Conservation (phyloP, 1,284 basidiomycete species). For the Irpex sp. region DNA sequence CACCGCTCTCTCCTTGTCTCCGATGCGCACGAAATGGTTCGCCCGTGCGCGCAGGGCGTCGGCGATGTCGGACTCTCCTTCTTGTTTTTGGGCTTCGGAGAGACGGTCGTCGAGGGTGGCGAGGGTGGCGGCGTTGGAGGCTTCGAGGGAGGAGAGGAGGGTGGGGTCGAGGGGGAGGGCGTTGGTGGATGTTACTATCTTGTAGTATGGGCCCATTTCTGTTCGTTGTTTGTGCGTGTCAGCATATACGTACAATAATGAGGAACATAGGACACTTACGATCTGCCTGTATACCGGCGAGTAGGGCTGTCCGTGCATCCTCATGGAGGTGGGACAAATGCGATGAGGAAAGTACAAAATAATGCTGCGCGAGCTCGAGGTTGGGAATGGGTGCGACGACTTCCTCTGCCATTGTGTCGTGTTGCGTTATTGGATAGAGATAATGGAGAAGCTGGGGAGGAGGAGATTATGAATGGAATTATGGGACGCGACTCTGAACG, state of each 20-base stretch:
- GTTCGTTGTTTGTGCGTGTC: no score
- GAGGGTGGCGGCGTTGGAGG: slow-evolving; percentile 75
- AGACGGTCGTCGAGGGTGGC: slow-evolving; percentile 77
- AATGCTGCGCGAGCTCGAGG: slow-evolving; percentile 72
- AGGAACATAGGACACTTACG: slow-evolving; percentile 50
- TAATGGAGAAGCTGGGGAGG: neutral
- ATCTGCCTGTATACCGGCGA: slow-evolving; percentile 83
- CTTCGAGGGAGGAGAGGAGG: slow-evolving; percentile 69
- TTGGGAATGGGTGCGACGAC: slow-evolving; percentile 84
- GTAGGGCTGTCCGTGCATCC: slow-evolving; percentile 60
- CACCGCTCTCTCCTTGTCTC: slow-evolving; percentile 83
- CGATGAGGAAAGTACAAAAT: slow-evolving; percentile 70
- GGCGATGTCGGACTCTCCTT: slow-evolving; percentile 92
- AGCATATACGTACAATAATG: no score
- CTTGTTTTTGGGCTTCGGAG: slow-evolving; percentile 84
- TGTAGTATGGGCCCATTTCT: slow-evolving; percentile 87
- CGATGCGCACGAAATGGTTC: slow-evolving; percentile 85
- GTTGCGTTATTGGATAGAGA: neutral
- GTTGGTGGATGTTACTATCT: slow-evolving; percentile 46
- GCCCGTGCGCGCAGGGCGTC: slow-evolving; percentile 87
- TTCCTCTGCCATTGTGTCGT: slow-evolving; percentile 74
- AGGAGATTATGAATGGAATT: slow-evolving; percentile 9
- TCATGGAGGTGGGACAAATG: slow-evolving; percentile 63
- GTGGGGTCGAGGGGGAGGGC: slow-evolving; percentile 50
- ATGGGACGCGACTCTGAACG: slow-evolving; percentile 20